Percentiles rank a stretch among this genome's conserved stretches.
These are phyloP conservation scores for Emmonsiellopsis sp. DNA, from an alignment of 2,329 filamentous ascomycete genomes.

Conservation along the genomic window DNA sequence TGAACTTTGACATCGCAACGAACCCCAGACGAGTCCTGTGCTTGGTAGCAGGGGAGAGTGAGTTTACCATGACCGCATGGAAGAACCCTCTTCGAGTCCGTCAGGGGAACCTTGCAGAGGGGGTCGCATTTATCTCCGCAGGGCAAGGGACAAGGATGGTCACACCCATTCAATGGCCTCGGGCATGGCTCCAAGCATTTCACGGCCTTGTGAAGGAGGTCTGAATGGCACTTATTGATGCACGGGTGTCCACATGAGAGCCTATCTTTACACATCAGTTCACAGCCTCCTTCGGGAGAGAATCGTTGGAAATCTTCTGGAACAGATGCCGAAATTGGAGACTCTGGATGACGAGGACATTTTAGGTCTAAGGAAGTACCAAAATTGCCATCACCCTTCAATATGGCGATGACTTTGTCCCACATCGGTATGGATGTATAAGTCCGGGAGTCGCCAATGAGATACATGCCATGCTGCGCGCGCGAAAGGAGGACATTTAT, in stretches of 20 bases:
- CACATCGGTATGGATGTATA: conserved; percentile 19
- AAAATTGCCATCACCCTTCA: not conserved
- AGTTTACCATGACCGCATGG: conserved; percentile 2
- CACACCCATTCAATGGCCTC: conserved; percentile 7
- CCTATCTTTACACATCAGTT: not conserved
- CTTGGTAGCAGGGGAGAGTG: conserved; percentile 9
- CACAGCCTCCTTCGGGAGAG: conserved; percentile 12
- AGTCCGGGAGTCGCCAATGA: conserved; percentile 20
- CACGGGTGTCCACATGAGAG: conserved; percentile 16
- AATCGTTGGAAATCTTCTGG: not conserved
- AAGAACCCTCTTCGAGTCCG: conserved; percentile 5
- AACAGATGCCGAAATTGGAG: not conserved
- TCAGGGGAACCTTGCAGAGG: conserved; percentile 5
- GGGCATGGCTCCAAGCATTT: not conserved
- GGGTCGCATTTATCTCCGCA: conserved; percentile 14
- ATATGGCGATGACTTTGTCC: conserved; percentile 3
- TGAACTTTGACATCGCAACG: conserved; percentile 10
- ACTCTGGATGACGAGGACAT: not conserved
- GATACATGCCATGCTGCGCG: conserved; percentile 23
- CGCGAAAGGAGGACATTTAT: conserved; percentile 25
- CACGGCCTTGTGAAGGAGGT: not conserved
- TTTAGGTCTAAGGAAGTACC: not conserved
- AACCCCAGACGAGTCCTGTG: conserved; percentile 11
- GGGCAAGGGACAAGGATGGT: conserved; percentile 9
- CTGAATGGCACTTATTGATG: conserved; percentile 1